phyloP scores from a whole-genome alignment of 208 protist species.

The Trichomonas vaginalis region DNA sequence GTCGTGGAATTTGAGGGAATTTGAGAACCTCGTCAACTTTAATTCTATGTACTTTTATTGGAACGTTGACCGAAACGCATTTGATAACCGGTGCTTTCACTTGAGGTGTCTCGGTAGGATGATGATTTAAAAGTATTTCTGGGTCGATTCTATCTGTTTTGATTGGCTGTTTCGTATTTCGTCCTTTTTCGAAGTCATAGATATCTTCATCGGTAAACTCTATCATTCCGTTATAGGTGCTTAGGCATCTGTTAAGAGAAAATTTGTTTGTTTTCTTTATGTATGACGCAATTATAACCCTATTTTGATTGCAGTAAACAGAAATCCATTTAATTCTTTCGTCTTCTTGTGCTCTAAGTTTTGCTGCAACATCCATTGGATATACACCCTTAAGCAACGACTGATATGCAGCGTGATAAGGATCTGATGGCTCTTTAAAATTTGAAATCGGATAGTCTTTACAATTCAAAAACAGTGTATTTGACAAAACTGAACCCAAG shows the following conservation, averaged over 20 bases:
- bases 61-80: neutral
- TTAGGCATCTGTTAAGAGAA: neutral
- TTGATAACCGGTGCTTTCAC: neutral
- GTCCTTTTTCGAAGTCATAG: neutral
- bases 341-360: neutral
- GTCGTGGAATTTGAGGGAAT: neutral
- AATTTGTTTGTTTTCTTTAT: neutral
- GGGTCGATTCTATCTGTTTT: neutral
- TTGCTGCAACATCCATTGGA: neutral
- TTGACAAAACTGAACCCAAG: neutral
- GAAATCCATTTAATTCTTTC: neutral
- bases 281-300: neutral
- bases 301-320: neutral
- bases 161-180: neutral
- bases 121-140: neutral
- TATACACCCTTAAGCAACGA: neutral
- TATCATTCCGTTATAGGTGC: neutral
- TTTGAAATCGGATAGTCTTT: neutral
- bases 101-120: too few species aligned
- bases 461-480: neutral
- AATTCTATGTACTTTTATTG: neutral
- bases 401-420: neutral
- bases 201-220: neutral
- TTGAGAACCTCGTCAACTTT: neutral
- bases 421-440: neutral